These are phyloP conservation scores for Apiotrichum veenhuisii DNA, from an alignment of 1,284 basidiomycete species.

Conservation along the genomic window DNA sequence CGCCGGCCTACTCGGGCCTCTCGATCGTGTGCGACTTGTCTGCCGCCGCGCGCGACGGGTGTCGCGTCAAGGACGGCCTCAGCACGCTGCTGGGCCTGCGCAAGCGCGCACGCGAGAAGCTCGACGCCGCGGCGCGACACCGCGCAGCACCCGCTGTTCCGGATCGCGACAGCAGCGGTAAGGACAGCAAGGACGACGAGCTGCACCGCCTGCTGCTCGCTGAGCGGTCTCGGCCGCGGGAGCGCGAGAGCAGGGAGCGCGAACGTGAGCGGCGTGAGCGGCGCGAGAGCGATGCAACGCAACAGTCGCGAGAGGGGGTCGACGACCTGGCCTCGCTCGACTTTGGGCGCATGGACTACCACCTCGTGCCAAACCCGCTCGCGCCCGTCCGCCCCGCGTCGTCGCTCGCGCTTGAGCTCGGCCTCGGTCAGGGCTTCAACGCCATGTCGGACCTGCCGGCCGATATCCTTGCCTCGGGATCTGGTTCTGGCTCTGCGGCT, in stretches of 20 bases:
- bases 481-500: too few species aligned
- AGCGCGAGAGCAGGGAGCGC: not conserved
- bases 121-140: constrained; percentile 8
- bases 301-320: too few species aligned
- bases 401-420: not conserved
- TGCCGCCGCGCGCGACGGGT: constrained; percentile 39
- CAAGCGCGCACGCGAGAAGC: constrained; percentile 36
- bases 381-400: not conserved
- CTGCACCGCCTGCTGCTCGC: constrained; percentile 12
- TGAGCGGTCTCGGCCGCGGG: not conserved
- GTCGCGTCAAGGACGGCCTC: constrained; percentile 45
- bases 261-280: too few species aligned
- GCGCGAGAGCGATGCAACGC: too few species aligned
- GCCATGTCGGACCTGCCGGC: too few species aligned
- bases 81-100: constrained; percentile 39
- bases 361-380: constrained; percentile 1
- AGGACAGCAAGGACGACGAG: constrained; percentile 9
- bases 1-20: constrained; percentile 40
- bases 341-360: not conserved
- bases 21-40: constrained; percentile 46
- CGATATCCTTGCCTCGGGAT: too few species aligned
- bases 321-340: too few species aligned
- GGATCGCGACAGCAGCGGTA: not conserved
- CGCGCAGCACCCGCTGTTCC: not conserved
- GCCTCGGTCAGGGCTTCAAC: too few species aligned